Base-by-base conservation (phyloP, 73 alveolate species). In the Effrenium voratum region DNA sequence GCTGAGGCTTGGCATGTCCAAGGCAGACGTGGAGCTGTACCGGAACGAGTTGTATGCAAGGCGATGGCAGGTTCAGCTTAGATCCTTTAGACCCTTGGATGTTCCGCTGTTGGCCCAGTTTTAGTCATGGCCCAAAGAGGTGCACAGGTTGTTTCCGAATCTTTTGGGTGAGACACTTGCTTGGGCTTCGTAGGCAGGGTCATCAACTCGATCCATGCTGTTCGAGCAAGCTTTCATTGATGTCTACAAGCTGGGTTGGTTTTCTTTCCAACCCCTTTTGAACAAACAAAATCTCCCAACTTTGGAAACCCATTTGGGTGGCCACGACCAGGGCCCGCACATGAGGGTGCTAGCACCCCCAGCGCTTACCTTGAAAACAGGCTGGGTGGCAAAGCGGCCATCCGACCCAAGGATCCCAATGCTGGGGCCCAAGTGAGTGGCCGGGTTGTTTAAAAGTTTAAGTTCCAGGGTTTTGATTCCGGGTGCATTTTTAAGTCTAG, bases 21-120 rank as follows among this genome's bases (percentile, higher is more conserved):
- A 22, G 45, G 73, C 82, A 26, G 97, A 90, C 43, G 97, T 90
- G 50, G 87, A 68, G 76, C 75, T 68, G 87, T 90, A 49, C 75
- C 10, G 88, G 43, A 52, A 43, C 45, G 97, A 90, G 47, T 50
- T 76, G 45, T 90, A 90, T 43, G 30, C 16, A 2, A 90, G 97
- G 97, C 92, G 66, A 38, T 36, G 45, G 36, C n/a, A 32, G 32
- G 13, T 19, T 13, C 34, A 22, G 16, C 13, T 15, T 41, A 46
- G 44, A 6, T 30, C 12, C 28, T 26, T 13, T 50, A 80, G 49
- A 36, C 2, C 19, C 19, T 52, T 52, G 63, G 63, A 52, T 52
- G 63, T 12, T 52, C 26, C 26, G 26, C 19, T 52, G 19, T n/a
- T n/a, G n/a, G n/a, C n/a, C n/a, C n/a, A n/a, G n/a, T n/a, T n/a